Evolutionary conservation across 2,329 filamentous ascomycete genomes (phyloP), one percentile per base, ranked within the genome.

Genomic region (Colletotrichum tofieldiae): DNA sequence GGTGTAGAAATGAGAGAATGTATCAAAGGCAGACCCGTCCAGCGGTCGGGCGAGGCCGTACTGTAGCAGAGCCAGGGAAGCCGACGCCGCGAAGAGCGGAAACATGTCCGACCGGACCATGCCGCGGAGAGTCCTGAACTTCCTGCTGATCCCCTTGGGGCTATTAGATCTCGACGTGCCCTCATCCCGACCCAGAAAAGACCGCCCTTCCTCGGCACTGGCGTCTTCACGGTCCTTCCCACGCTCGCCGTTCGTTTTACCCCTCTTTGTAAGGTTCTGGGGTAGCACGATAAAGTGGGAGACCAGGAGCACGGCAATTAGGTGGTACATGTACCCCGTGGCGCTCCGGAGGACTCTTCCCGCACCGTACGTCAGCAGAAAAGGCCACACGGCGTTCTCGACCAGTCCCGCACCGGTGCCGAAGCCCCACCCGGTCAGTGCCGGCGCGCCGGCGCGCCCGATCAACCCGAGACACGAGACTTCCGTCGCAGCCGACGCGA

Each of bases 351-450:
- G 65, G 20, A 78, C 76, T 0, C 75, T 72, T 11, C 77, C 75
- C 65, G 78, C 67, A 64, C 76, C 73, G 26, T 78, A 73, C 0
- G 81, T 80, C 14, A 82, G 26, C 1, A 78, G 18, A 58, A 80
- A 80, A 0, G 81, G 81, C 37, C 78, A 65, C 18, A 77, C 74
- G 14, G 79, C 77, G 43, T 77, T 77, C 23, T 78, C 74, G 8
- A 80, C 67, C 12, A 76, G 73, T 0, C 79, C 81, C 0, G 76
- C 75, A 16, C 81, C 82, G 6, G 78, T 77, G 1, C 81, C 81
- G 1, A 80, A 72, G 52, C 80, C 82, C 81, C 82, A 83, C 39
- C 82, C 81, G 2, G 76, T 77, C 23, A 83, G 72, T 0, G 77
- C 80, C n/a, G 74, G 65, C 55, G 75, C 75, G 23, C 80, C 79